A percentile compares a stretch with the other conserved stretches of the same genome.
Conservation (phyloP, 768 basidiomycete species). For the Collybia sordida region DNA sequence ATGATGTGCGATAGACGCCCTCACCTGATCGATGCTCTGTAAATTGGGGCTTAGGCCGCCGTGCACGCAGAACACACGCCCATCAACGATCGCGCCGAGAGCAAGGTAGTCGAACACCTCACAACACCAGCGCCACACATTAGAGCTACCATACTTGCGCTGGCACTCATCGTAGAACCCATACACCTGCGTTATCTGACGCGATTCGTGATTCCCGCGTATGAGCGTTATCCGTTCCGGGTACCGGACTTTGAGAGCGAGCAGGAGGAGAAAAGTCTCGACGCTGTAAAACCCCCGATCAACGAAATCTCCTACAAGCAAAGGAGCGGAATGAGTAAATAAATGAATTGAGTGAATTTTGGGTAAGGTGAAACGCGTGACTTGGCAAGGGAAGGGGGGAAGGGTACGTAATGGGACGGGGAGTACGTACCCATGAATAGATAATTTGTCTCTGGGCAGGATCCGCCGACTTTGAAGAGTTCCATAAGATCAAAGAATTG, state of each 20-base stretch:
- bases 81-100: conserved; percentile 94
- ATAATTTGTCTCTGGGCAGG: conserved; percentile 92
- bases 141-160: conserved; percentile 89
- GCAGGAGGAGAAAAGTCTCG: conserved; percentile 91
- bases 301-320: conserved; percentile 87
- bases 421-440: conserved; percentile 84
- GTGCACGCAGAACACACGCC: conserved; percentile 95
- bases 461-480: conserved; percentile 89
- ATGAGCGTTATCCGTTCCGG: conserved; percentile 97
- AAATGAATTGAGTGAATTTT: neutral
- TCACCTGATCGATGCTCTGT: conserved; percentile 84
- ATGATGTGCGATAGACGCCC: conserved; percentile 11
- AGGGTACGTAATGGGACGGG: neutral
- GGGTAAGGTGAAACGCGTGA: neutral
- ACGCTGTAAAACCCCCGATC: conserved; percentile 97
- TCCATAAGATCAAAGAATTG: conserved; percentile 98
- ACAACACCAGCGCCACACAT: conserved; percentile 98
- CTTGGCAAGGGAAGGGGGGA: conserved; percentile 3
- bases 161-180: conserved; percentile 97
- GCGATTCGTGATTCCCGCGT: conserved; percentile 95
- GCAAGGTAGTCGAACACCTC: conserved; percentile 98
- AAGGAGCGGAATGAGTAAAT: conserved; percentile 1
- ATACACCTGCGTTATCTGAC: conserved; percentile 96
- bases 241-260: conserved; percentile 95
- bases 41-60: conserved; percentile 93